Percentiles rank a stretch among this genome's conserved stretches.
Conservation (phyloP, 106 monocot species). For the Dendrobium huoshanense region DNA sequence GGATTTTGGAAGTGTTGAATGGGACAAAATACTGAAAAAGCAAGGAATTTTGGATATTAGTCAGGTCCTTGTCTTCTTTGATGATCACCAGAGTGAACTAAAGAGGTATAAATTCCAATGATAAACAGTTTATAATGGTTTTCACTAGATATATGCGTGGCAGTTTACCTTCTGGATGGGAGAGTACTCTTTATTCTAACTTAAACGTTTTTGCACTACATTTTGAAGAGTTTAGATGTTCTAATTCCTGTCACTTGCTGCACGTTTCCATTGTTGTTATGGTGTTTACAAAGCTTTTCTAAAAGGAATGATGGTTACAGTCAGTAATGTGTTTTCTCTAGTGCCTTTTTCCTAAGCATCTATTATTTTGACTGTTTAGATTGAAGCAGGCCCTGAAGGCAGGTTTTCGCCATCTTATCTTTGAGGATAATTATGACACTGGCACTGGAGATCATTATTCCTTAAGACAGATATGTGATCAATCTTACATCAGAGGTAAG, state of each 20-base stretch:
- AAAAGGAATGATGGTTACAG: not conserved
- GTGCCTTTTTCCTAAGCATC: not conserved
- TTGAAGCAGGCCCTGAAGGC: conserved; percentile 48
- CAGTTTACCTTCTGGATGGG: not conserved
- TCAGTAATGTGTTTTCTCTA: not conserved
- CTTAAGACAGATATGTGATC: conserved; percentile 60
- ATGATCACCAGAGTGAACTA: conserved; percentile 88
- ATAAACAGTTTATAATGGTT: not conserved
- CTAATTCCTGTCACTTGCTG: not conserved
- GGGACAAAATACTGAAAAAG: conserved; percentile 51
- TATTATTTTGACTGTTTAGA: conserved; percentile 9
- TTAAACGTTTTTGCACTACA: not conserved
- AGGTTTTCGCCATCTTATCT: conserved; percentile 46
- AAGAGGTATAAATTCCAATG: conserved; percentile 41
- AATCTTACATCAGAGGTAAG: conserved; percentile 44
- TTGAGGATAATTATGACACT: conserved; percentile 68
- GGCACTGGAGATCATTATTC: conserved; percentile 62
- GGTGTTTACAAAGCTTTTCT: not conserved
- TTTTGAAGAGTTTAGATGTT: not conserved
- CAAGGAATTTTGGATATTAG: conserved; percentile 60
- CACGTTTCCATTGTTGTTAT: not conserved
- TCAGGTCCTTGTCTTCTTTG: conserved; percentile 66
- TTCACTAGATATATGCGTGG: not conserved
- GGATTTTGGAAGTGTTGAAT: conserved; percentile 72
- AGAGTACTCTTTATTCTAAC: not conserved